These are phyloP conservation scores for Leccinum longicurvipes DNA, from an alignment of 768 basidiomycete species.

Conservation along the genomic window DNA sequence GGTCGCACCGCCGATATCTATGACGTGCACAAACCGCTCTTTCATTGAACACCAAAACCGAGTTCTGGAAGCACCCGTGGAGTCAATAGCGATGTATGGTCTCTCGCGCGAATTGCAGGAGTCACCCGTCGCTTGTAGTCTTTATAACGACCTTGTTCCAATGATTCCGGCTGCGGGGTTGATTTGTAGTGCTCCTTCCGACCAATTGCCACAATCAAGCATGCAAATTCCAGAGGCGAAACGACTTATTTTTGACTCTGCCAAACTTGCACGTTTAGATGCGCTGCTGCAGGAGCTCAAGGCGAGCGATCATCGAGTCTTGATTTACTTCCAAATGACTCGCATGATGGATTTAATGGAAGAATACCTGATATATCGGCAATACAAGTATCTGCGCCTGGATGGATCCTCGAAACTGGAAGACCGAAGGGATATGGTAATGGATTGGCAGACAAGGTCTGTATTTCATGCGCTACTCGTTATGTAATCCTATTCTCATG, in stretches of 20 bases:
- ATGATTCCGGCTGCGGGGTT: constrained; percentile 66
- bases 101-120: constrained; percentile 67
- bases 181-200: constrained; percentile 55
- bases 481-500: neutral
- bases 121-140: constrained; percentile 46
- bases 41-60: constrained; percentile 71
- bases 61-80: constrained; percentile 63
- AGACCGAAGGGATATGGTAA: constrained; percentile 98
- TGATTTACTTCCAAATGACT: constrained; percentile 99
- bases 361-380: constrained; percentile 94
- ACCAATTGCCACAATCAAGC: constrained; percentile 75
- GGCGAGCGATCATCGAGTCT: constrained; percentile 85
- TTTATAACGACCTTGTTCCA: constrained; percentile 51
- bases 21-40: constrained; percentile 70
- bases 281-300: constrained; percentile 88
- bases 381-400: constrained; percentile 90
- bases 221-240: constrained; percentile 96
- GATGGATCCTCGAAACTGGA: constrained; percentile 95
- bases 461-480: constrained; percentile 16
- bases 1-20: constrained; percentile 77
- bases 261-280: constrained; percentile 91
- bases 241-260: constrained; percentile 92
- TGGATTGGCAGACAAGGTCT: constrained; percentile 97
- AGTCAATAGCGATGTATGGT: constrained; percentile 79
- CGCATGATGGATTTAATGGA: constrained; percentile 99